Percentiles rank a stretch among this genome's conserved stretches.
Conservation (phyloP, 352 stramenopile genomes). For the Globisporangium emineosum region DNA sequence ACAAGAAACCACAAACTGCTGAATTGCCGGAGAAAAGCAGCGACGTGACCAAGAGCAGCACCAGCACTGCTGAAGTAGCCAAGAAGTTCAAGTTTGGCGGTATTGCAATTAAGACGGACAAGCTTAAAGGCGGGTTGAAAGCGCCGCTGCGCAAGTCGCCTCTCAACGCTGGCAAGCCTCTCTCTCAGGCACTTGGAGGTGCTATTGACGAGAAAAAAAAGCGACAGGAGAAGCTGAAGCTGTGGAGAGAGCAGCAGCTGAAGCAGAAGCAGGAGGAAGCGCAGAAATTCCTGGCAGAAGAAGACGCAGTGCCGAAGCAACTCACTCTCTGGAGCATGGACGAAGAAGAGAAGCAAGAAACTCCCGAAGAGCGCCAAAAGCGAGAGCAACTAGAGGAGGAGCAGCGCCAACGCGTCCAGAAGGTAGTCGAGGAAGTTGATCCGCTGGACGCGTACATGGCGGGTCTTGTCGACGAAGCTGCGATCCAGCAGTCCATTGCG, state of each 20-base stretch:
- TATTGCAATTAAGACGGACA: conserved; percentile 60
- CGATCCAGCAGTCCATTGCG: conserved; percentile 66
- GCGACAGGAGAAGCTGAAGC: conserved; percentile 45
- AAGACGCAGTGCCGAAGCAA: conserved; percentile 65
- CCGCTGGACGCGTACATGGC: conserved; percentile 87
- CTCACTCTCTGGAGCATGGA: conserved; percentile 63
- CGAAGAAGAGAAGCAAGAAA: conserved; percentile 63
- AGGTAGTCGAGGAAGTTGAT: conserved; percentile 79
- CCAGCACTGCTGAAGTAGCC: conserved; percentile 17
- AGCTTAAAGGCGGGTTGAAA: conserved; percentile 22
- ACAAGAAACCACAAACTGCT: conserved; percentile 13
- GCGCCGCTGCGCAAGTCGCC: conserved; percentile 16
- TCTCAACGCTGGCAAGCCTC: neutral
- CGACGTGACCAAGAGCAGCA: conserved; percentile 9
- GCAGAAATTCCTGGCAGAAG: conserved; percentile 62
- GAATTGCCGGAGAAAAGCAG: neutral
- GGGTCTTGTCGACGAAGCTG: conserved; percentile 71
- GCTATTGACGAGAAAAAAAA: conserved; percentile 39
- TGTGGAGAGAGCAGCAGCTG: conserved; percentile 56
- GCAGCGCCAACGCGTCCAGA: conserved; percentile 60
- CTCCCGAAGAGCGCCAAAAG: conserved; percentile 42
- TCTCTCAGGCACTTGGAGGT: neutral
- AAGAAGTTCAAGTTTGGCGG: conserved; percentile 70
- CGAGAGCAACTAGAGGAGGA: conserved; percentile 39
- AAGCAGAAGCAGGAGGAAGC: conserved; percentile 61